Evolutionary conservation across 2,329 filamentous ascomycete species (phyloP).

Genomic region (Pezicula rhizophila): DNA sequence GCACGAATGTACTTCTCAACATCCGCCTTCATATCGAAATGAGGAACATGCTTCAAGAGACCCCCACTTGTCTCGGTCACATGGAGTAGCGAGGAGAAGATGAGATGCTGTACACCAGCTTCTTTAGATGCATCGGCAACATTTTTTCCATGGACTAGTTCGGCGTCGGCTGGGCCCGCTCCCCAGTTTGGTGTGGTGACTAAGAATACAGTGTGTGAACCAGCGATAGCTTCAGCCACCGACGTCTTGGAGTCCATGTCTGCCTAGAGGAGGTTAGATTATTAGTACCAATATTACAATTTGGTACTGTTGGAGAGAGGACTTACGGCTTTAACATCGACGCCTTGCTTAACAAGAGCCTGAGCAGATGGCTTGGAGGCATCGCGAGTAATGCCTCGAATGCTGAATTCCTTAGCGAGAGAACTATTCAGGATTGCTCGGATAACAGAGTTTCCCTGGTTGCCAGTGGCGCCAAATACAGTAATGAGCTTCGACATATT

Average conservation of each 20-base stretch:
- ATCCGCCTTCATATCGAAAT: constrained; percentile 54
- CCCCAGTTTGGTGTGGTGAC: constrained; percentile 21
- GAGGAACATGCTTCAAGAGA: constrained; percentile 40
- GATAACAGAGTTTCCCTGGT: constrained; percentile 31
- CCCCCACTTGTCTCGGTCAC: constrained; percentile 25
- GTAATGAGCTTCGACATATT: constrained; percentile 27
- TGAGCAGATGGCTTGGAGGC: constrained; percentile 28
- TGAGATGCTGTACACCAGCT: constrained; percentile 27
- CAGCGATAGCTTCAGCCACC: not conserved
- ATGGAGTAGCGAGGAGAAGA: constrained; percentile 28
- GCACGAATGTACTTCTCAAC: constrained; percentile 47
- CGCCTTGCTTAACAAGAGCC: constrained; percentile 22
- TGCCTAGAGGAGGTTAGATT: not conserved
- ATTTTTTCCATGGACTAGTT: constrained; percentile 15
- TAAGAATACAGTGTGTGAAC: constrained; percentile 35
- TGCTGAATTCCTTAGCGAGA: constrained; percentile 31
- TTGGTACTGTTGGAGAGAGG: not conserved
- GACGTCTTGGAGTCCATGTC: not conserved
- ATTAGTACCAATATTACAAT: not conserved
- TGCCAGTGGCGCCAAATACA: constrained; percentile 34
- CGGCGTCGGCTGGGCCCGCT: constrained; percentile 35
- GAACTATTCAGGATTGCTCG: constrained; percentile 38
- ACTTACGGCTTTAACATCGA: constrained; percentile 29
- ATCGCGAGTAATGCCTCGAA: constrained; percentile 40
- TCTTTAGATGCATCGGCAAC: constrained; percentile 26